Conservation (phyloP, 2,329 filamentous ascomycete species). For the Tolypocladium endophyticum region DNA sequence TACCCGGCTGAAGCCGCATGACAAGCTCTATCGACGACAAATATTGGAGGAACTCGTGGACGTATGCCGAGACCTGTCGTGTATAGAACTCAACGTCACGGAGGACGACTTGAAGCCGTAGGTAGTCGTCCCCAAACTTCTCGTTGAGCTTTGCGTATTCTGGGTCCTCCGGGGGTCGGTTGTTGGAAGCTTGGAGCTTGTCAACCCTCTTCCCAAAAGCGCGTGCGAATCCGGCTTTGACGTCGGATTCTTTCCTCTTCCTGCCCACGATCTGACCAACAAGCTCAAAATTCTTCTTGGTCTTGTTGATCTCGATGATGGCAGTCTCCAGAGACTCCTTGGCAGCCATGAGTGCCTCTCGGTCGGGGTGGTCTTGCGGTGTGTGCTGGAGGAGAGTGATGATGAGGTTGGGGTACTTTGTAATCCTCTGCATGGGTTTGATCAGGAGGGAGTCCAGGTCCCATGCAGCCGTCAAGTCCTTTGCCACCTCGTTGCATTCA, state of each 20-base stretch:
- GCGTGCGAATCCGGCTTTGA: slow-evolving; percentile 73
- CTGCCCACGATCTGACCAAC: slow-evolving; percentile 80
- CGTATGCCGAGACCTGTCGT: slow-evolving; percentile 67
- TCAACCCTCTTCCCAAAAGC: slow-evolving; percentile 84
- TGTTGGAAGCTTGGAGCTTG: slow-evolving; percentile 59
- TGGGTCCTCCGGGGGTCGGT: slow-evolving; percentile 61
- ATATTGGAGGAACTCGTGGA: slow-evolving; percentile 72
- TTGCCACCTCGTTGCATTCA: slow-evolving; percentile 85
- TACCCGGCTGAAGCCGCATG: slow-evolving; percentile 60
- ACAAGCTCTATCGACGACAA: slow-evolving; percentile 74
- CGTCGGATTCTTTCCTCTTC: slow-evolving; percentile 81
- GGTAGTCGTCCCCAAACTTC: slow-evolving; percentile 83
- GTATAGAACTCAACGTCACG: slow-evolving; percentile 92
- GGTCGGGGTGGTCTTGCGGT: slow-evolving; percentile 73
- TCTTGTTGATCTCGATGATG: slow-evolving; percentile 81
- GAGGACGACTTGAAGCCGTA: slow-evolving; percentile 83
- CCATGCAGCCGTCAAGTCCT: slow-evolving; percentile 89
- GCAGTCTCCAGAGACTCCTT: slow-evolving; percentile 50
- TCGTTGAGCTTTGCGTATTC: slow-evolving; percentile 74
- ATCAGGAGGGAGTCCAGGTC: slow-evolving; percentile 92
- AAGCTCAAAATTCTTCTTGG: slow-evolving; percentile 88
- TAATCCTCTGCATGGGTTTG: slow-evolving; percentile 89
- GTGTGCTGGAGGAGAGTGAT: slow-evolving; percentile 72
- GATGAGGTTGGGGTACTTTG: slow-evolving; percentile 86
- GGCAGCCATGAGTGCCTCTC: slow-evolving; percentile 46